Base-by-base conservation (phyloP, 139 green algal species). In the Micractinium conductrix region DNA sequence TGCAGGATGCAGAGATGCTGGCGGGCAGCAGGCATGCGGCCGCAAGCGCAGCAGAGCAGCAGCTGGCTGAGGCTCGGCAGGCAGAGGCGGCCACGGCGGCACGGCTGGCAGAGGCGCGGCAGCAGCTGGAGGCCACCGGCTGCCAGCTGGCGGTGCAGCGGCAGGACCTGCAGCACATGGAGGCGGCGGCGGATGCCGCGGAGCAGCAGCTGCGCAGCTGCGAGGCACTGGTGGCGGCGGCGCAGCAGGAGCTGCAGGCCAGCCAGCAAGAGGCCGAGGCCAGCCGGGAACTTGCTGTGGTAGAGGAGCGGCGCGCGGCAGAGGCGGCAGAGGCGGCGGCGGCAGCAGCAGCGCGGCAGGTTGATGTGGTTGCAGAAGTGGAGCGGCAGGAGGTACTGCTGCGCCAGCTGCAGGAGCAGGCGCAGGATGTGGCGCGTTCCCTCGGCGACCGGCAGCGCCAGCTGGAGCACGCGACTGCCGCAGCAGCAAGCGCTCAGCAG, bases 151-250 rank as follows among this genome's bases (percentile, higher is more conserved):
- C 22, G 8, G 40, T 16, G 12, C 60, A 50, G 22, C 75, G 71
- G 55, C 67, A 71, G 45, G 65, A 86, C 71, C 82, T 86, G 35
- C 22, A 12, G 50, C 35, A 86, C 35, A 38, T 50, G 0, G 45
- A 68, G 40, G 74, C 37, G 17, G 74, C 74, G 22, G 60, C 74
- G 1, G 62, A 50, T 5, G 62, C 74, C 7, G 71, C 74, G 0
- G 58, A 79, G 44, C 68, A 79, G 81, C 72, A 72, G 53, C 81
- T 86, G 44, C 67, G 70, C 40, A 73, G 58, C 58, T 42, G 30
- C 30, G 48, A 68, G n/a, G 58, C 81, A n/a, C 62, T 74, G 58
- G 10, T 80, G 73, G 22, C 16, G 26, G 45, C 28, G 35, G 44
- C 33, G 24, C 68, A 53, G 24, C 72, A 74, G 70, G 71, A 82